Evolutionary conservation across 2,329 filamentous ascomycete genomes (phyloP).

Genomic region (Raffaelea arxii): DNA sequence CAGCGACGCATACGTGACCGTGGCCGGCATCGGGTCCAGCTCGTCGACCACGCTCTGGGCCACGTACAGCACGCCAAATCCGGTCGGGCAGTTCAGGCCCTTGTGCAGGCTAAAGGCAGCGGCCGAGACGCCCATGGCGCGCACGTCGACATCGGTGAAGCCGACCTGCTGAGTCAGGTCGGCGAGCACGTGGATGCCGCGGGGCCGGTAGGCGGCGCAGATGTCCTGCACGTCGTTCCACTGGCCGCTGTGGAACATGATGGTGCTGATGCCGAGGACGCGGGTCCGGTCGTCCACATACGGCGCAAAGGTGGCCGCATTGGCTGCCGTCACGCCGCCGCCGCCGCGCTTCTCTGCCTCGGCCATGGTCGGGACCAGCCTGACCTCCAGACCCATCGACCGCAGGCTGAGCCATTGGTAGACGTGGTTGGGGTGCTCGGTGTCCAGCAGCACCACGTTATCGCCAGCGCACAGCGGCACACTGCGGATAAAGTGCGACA

Average conservation of each 20-base stretch:
- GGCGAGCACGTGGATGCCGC: constrained; percentile 1
- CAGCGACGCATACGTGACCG: not conserved
- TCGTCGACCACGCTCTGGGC: not conserved
- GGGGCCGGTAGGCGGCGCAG: not conserved
- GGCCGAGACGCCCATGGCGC: not conserved
- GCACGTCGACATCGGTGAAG: not conserved
- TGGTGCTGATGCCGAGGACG: not conserved
- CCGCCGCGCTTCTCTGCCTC: not conserved
- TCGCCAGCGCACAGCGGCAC: not conserved
- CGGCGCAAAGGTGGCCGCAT: constrained; percentile 2
- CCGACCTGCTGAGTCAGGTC: constrained; percentile 1
- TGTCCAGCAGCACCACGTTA: not conserved
- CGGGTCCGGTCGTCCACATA: not conserved
- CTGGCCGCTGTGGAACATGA: constrained; percentile 4
- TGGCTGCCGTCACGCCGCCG: not conserved
- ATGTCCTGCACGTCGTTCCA: not conserved
- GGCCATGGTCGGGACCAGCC: not conserved
- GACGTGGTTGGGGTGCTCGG: constrained; percentile 1
- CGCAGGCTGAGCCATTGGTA: constrained; percentile 1
- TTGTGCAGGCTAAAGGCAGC: not conserved
- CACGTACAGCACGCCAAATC: not conserved
- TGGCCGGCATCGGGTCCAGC: not conserved
- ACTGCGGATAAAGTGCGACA: not conserved
- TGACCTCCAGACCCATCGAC: not conserved
- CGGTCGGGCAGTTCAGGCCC: constrained; percentile 1